phyloP scores from a whole-genome alignment of 2,329 filamentous ascomycete species.

The Pseudogymnoascus sp. region DNA sequence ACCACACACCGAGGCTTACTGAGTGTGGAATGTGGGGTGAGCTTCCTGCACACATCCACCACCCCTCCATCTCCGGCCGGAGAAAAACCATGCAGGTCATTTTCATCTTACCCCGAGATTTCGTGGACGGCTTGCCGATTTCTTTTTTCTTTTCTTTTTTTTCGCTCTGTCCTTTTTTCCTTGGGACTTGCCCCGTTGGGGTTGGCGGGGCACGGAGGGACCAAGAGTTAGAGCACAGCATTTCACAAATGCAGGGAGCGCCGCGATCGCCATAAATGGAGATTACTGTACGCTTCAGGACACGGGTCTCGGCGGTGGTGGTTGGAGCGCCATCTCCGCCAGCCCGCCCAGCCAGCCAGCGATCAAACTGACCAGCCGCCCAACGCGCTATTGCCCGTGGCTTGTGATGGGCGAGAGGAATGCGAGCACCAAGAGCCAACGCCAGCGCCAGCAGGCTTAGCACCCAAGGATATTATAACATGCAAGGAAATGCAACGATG shows the following conservation, averaged over 20 bases:
- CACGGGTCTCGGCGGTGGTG: constrained; percentile 3
- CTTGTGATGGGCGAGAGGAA: constrained; percentile 1
- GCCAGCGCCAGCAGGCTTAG: constrained; percentile 5
- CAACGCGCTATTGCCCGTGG: constrained; percentile 1
- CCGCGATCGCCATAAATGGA: constrained; percentile 5
- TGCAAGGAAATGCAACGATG: constrained; percentile 6
- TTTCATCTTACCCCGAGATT: constrained; percentile 4
- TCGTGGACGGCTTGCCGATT: neutral
- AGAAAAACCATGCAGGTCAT: constrained; percentile 1
- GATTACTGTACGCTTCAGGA: constrained; percentile 6
- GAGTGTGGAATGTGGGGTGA: constrained; percentile 3
- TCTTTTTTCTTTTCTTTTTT: neutral
- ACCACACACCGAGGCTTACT: constrained; percentile 3
- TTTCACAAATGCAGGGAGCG: neutral
- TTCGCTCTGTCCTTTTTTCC: neutral
- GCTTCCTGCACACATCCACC: neutral
- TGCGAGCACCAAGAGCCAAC: constrained; percentile 5
- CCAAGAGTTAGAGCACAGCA: neutral
- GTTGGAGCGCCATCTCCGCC: neutral
- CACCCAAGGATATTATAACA: constrained; percentile 7
- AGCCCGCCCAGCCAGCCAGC: neutral
- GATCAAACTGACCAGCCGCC: neutral
- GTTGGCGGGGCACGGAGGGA: neutral
- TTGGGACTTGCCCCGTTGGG: constrained; percentile 1
- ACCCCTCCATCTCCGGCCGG: neutral